Base-by-base conservation (phyloP, 2,329 filamentous ascomycete genomes). In the Lachnellula occidentalis region DNA sequence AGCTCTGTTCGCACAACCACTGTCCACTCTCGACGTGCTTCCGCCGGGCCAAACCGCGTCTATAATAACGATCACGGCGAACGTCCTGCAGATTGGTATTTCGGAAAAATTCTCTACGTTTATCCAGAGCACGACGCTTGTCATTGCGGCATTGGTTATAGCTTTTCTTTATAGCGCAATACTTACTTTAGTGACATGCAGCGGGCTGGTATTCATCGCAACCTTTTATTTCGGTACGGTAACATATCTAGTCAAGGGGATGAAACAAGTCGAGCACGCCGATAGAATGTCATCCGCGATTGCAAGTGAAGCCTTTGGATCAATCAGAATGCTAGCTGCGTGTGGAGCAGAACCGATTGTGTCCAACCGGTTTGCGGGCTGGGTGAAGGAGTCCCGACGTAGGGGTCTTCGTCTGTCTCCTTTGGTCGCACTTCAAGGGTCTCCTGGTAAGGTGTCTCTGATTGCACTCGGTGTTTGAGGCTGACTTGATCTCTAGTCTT, bases 21-120 rank as follows among this genome's bases (percentile, higher is more conserved):
- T 88, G 48, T 81, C 85, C 56, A 82, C 86, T 41, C 80, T 88
- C 48, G 85, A 88, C 67, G 79, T 78, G n/a, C 80, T 83, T 75
- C 76, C 79, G 1, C 73, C 81, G 0, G 84, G 84, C 1, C 74
- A 79, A n/a, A 79, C 81, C 0, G 82, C 82, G 0, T 74, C 75
- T 15, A 84, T 82, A 39, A 85, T 87, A 15, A 85, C 82, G 31
- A 84, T 86, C 60, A 86, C 83, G 0, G 76, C 80, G 55, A 85
- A 85, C 64, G 78, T 75, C 1, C 71, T 85, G 15, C 82, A 85
- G 68, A 71, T 83, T 5, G 82, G 82, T 8, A 83, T 84, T 39
- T 83, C 80, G 0, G 81, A 84, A 66, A 83, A 82, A 61, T 71
- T 85, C 1, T 80, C 79, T 11, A 75, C 76, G 7, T 78, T 83